Base-by-base conservation (phyloP, 805 yeast species). In the Candida railenensis region DNA sequence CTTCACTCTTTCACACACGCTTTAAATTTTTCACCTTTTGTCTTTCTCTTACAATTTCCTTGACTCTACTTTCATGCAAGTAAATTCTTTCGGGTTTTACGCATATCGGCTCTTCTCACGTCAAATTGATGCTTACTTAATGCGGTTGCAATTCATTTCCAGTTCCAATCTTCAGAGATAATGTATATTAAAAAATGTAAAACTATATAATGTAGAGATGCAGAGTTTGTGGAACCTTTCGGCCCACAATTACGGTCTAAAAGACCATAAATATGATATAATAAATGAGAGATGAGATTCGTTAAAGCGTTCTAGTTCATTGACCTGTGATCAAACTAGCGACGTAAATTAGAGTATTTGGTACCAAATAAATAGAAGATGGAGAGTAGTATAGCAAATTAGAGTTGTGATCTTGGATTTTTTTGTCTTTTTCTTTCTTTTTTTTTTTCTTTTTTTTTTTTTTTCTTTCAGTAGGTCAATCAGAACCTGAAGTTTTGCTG, bases 401-500 rank as follows among this genome's bases (percentile, higher is more conserved):
- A 37, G 36, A 18, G 22, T 40, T 14, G 19, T 18, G 14, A 21
- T 5, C 15, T 22, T 18, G 32, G 12, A 25, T 16, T 40, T 12
- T 40, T 22, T 20, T 21, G 41, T 36, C 11, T 14, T 33, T 15
- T 33, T 15, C 14, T 33, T 33, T 11, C n/a, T 15, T 15, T 33
- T 33, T 33, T 33, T 33, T 33, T 15, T 25, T 5, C 11, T 25
- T 25, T 11, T 7, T 25, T 25, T 25, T 25, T 25, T 25, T 25
- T 11, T 25, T 25, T 11, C 11, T 25, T 11, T 11, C 30, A 25
- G 30, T 25, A 7, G n/a, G n/a, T 25, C 30, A 25, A 11, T 25
- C 11, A 25, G 30, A 25, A 81, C 54, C 77, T 73, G 63, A 80
- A 81, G 47, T 76, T 76, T 55, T 71, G 76, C 52, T 72, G 82